Conservation (phyloP, 768 basidiomycete genomes). For the Clitopilus hobsonii region DNA sequence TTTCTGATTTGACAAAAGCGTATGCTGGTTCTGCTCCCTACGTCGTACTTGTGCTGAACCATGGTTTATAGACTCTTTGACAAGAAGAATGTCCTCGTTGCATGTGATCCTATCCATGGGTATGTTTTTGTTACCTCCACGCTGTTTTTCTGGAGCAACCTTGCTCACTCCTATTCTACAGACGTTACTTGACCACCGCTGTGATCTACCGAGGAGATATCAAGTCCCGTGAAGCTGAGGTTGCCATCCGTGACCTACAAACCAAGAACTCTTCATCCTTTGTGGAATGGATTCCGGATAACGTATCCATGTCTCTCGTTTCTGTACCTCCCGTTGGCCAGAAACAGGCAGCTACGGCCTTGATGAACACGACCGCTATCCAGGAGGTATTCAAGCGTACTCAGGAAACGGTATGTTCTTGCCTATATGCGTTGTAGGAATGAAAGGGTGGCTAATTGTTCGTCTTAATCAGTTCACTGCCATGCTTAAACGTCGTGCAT, state of each 20-base stretch:
- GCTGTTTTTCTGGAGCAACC: neutral
- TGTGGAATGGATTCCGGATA: constrained; percentile 94
- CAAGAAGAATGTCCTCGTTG: constrained; percentile 74
- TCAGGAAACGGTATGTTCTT: constrained; percentile 52
- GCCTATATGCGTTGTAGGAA: no score
- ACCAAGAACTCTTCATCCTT: constrained; percentile 69
- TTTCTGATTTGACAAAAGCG: constrained; percentile 72
- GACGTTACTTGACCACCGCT: constrained; percentile 83
- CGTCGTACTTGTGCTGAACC: neutral
- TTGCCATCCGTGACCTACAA: constrained; percentile 71
- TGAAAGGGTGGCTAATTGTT: no score
- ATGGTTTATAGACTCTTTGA: constrained; percentile 73
- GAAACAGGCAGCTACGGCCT: constrained; percentile 58
- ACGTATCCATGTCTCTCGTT: constrained; percentile 80
- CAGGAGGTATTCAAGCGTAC: constrained; percentile 84
- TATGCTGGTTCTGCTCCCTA: constrained; percentile 26
- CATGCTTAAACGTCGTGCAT: constrained; percentile 85
- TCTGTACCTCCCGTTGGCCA: constrained; percentile 83
- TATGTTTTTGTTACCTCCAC: constrained; percentile 21
- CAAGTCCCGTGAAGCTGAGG: constrained; percentile 72
- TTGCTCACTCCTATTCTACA: constrained; percentile 18
- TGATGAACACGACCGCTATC: constrained; percentile 77
- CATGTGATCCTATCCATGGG: constrained; percentile 78
- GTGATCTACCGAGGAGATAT: constrained; percentile 85
- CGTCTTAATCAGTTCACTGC: constrained; percentile 52